Evolutionary conservation across 1,139 yeast genomes (phyloP).

Genomic region (Geotrichum europaeum): DNA sequence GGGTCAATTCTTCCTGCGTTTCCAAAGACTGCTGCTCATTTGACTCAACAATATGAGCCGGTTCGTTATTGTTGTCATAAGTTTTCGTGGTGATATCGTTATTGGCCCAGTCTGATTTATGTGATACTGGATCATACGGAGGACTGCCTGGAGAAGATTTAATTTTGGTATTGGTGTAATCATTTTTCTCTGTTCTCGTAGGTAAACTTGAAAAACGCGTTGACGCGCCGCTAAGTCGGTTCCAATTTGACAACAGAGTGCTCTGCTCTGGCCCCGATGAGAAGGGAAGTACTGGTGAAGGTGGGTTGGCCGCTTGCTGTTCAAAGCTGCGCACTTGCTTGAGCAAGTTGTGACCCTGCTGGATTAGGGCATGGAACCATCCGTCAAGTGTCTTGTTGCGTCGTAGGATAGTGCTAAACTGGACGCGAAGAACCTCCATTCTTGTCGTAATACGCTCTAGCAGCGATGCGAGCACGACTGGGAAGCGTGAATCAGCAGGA

Average conservation of each 20-base stretch:
- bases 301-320: neutral
- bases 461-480: slow-evolving; percentile 1
- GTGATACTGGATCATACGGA: neutral
- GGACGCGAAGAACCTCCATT: slow-evolving; percentile 2
- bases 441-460: neutral
- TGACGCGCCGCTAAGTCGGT: neutral
- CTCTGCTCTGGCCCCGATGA: neutral
- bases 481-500: slow-evolving; percentile 1
- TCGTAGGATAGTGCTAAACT: neutral
- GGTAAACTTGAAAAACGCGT: neutral
- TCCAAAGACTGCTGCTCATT: neutral
- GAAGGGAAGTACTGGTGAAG: neutral
- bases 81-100: neutral
- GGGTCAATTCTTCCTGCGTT: neutral
- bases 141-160: neutral
- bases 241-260: neutral
- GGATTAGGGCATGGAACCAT: neutral
- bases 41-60: neutral
- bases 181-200: neutral
- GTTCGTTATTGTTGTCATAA: neutral
- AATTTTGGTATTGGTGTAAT: neutral
- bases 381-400: neutral
- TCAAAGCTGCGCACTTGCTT: neutral
- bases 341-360: neutral
- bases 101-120: neutral